A percentile compares a stretch with the other conserved stretches of the same genome.
These are phyloP conservation scores for Asterionellopsis glacialis DNA, from an alignment of 108 stramenopile genomes.

Conservation along the genomic window DNA sequence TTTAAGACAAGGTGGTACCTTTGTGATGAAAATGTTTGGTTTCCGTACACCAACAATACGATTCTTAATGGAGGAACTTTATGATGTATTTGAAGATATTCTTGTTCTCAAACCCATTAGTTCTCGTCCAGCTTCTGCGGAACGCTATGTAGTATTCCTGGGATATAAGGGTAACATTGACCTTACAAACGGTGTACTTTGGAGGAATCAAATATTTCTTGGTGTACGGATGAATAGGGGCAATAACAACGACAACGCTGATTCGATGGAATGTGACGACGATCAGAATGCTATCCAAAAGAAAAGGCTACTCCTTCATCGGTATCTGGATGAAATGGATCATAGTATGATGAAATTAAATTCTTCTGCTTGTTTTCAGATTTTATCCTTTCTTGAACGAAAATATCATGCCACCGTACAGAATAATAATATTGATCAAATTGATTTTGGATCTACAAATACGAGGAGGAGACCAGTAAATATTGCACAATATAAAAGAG, in stretches of 20 bases:
- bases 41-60: constrained; percentile 48
- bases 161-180: constrained; percentile 41
- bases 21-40: constrained; percentile 80
- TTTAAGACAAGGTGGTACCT: constrained; percentile 47
- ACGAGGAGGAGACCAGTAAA: neutral
- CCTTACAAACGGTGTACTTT: constrained; percentile 43
- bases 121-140: constrained; percentile 82
- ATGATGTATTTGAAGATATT: constrained; percentile 41
- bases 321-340: constrained; percentile 39
- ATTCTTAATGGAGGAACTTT: constrained; percentile 25
- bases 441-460: too few relatives aligned
- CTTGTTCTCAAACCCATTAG: constrained; percentile 68
- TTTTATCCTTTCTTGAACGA: constrained; percentile 34
- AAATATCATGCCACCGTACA: constrained; percentile 2
- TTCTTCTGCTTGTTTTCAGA: constrained; percentile 50
- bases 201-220: constrained; percentile 50
- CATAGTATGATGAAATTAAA: constrained; percentile 45
- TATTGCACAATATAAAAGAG: too few relatives aligned
- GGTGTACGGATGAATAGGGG: constrained; percentile 16
- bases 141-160: constrained; percentile 70
- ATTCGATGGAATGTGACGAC: too few relatives aligned
- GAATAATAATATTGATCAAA: too few relatives aligned
- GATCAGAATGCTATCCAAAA: too few relatives aligned
- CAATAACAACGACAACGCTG: constrained; percentile 16
- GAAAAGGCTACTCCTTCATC: neutral